phyloP scores from a whole-genome alignment of 2,329 filamentous ascomycete genomes.

The Colletotrichum camelliae region DNA sequence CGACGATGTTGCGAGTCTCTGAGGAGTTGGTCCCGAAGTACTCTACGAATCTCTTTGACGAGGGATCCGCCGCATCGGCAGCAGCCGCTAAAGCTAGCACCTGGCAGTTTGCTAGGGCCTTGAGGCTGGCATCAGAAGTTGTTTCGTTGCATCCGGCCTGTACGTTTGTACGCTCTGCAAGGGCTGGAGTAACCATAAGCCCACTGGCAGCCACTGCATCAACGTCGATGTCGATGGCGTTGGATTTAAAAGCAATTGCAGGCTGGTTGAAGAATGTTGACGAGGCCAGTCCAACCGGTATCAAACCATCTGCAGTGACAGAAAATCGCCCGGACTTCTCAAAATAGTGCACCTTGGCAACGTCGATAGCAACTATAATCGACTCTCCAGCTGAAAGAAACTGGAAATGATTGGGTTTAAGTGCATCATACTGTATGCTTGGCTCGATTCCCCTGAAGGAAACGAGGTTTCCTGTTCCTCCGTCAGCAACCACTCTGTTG shows the following conservation, averaged over 20 bases:
- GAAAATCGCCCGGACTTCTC: conserved; percentile 21
- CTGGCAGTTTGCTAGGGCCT: conserved; percentile 24
- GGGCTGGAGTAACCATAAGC: not conserved
- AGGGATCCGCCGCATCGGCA: conserved; percentile 22
- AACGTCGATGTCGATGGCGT: conserved; percentile 21
- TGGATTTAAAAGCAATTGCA: conserved; percentile 21
- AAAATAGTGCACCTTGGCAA: conserved; percentile 23
- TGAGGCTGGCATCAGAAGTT: conserved; percentile 2
- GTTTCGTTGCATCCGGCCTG: not conserved
- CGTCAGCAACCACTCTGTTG: not conserved
- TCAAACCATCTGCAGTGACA: conserved; percentile 18
- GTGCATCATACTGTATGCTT: conserved; percentile 24
- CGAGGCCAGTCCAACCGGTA: conserved; percentile 13
- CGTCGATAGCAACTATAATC: conserved; percentile 18
- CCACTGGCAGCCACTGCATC: not conserved
- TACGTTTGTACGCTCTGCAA: conserved; percentile 19
- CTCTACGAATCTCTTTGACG: conserved; percentile 26
- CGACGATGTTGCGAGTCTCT: conserved; percentile 20
- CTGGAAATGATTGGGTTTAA: conserved; percentile 22
- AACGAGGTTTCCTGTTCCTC: not conserved
- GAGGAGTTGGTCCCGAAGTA: conserved; percentile 27
- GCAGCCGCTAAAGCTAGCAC: conserved; percentile 23
- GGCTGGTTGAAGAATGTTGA: conserved; percentile 18
- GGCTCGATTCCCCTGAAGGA: conserved; percentile 23
- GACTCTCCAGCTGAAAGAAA: conserved; percentile 21